Conservation (phyloP, 2,329 filamentous ascomycete genomes). For the Fusarium albosuccineum region DNA sequence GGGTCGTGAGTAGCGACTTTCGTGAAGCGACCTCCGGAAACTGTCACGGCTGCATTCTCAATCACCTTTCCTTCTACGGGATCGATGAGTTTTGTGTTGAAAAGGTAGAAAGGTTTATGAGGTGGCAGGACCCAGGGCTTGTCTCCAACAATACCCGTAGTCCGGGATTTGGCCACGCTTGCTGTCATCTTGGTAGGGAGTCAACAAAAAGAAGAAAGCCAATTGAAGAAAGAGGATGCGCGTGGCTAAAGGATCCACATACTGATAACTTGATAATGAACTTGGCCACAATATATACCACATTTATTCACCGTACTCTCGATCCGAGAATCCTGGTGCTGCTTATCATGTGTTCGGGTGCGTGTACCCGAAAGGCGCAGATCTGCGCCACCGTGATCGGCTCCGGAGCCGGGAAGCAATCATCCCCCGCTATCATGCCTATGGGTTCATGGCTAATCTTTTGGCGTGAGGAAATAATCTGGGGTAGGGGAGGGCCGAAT, state of each 20-base stretch:
- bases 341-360: not conserved
- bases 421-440: not conserved
- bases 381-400: not conserved
- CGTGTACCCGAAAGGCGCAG: constrained; percentile 4
- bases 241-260: too few relatives aligned
- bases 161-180: not conserved
- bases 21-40: not conserved
- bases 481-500: not conserved
- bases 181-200: not conserved
- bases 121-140: constrained; percentile 3
- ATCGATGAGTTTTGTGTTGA: not conserved
- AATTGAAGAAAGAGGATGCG: too few relatives aligned
- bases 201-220: not conserved
- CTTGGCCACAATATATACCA: not conserved
- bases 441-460: not conserved
- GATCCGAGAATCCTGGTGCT: not conserved
- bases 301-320: not conserved
- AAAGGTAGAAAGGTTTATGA: not conserved
- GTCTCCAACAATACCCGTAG: not conserved
- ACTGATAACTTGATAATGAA: not conserved
- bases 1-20: not conserved
- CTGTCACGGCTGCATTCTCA: not conserved
- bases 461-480: not conserved
- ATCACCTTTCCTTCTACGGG: not conserved
- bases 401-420: not conserved